Base-by-base conservation (phyloP, 2,329 filamentous ascomycete species). In the Fusarium secorum region DNA sequence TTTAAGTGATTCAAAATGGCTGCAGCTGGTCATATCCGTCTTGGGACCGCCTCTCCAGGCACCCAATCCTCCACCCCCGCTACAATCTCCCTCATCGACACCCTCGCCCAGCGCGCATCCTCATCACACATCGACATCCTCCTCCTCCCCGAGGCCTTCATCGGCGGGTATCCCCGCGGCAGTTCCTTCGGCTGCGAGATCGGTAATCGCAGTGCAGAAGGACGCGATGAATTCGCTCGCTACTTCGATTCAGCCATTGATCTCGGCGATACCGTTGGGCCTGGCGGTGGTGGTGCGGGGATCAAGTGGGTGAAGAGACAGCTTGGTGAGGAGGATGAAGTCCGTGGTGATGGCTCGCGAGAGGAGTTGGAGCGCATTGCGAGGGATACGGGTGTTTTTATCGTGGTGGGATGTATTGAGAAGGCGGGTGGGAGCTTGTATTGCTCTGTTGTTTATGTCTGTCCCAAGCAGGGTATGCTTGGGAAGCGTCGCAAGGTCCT, bases 401-500 rank as follows among this genome's bases (percentile, higher is more conserved):
- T 97, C 39, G 91, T 95, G 1, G 90, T 90, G 0, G 95, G 95
- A 0, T 79, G 93, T 26, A 91, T 98, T 17, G 95, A 98, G 81
- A 89, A 88, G 73, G 87, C 90, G 2, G 95, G 91, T 0, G 95
- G 95, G 0, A 95, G 91, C 66, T 78, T 98, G 55, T 98, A 97
- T 78, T 98, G 95, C 79, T 85, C 89, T 6, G 93, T 88, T 2
- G 86, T 97, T 8, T 97, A 96, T 77, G 90, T 97, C 0, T 94
- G 93, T 78, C 94, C 95, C 0, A 83, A 81, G 44, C 78, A 86
- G 49, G 95, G 95, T 9, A 80, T 92, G 11, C 78, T 97, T 24
- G 95, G 94, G 24, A 98, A 98, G 85, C 87, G 95, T 71, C 86
- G 95, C 76, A 98, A 98, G 81, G 93, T 98, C 26, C 95, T 97